phyloP scores from a whole-genome alignment of 2,329 filamentous ascomycete genomes.

The Pyrenophora tritici-repentis region DNA sequence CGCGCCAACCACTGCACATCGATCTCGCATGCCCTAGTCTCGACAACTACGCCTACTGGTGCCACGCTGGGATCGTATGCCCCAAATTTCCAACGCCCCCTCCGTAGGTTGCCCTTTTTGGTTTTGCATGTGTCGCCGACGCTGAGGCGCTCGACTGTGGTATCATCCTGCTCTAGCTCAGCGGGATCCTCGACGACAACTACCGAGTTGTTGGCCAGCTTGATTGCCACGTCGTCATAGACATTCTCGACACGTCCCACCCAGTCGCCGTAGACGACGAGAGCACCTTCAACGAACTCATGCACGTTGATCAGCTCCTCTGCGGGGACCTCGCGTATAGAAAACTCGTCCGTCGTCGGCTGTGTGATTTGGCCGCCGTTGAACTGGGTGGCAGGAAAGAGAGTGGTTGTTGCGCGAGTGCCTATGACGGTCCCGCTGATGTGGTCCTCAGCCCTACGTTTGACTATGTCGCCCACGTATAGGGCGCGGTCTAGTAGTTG shows the following conservation, averaged over 20 bases:
- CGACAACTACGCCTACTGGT: conserved; percentile 59
- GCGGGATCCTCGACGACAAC: conserved; percentile 57
- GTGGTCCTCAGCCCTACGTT: conserved; percentile 53
- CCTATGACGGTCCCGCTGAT: conserved; percentile 62
- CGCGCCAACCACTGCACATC: conserved; percentile 60
- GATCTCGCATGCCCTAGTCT: conserved; percentile 53
- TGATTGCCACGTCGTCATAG: conserved; percentile 56
- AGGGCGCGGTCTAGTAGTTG: conserved; percentile 60
- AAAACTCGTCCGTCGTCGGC: conserved; percentile 34
- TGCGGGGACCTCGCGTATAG: conserved; percentile 50
- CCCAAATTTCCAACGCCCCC: conserved; percentile 59
- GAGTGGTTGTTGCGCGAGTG: conserved; percentile 53
- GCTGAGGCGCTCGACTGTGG: conserved; percentile 45
- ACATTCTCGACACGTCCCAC: conserved; percentile 59
- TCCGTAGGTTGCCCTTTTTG: conserved; percentile 57
- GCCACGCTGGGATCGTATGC: conserved; percentile 56
- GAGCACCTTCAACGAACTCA: conserved; percentile 56
- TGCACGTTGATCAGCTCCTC: conserved; percentile 54
- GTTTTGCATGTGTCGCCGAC: conserved; percentile 58
- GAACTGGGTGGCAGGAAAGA: conserved; percentile 44
- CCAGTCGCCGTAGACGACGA: conserved; percentile 61
- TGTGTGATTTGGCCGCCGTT: conserved; percentile 29
- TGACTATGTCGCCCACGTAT: conserved; percentile 61
- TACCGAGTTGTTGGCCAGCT: conserved; percentile 58
- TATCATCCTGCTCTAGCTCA: conserved; percentile 48